Evolutionary conservation across 164 flowering plant species (phyloP).

Genomic region (Annona squamosa): DNA sequence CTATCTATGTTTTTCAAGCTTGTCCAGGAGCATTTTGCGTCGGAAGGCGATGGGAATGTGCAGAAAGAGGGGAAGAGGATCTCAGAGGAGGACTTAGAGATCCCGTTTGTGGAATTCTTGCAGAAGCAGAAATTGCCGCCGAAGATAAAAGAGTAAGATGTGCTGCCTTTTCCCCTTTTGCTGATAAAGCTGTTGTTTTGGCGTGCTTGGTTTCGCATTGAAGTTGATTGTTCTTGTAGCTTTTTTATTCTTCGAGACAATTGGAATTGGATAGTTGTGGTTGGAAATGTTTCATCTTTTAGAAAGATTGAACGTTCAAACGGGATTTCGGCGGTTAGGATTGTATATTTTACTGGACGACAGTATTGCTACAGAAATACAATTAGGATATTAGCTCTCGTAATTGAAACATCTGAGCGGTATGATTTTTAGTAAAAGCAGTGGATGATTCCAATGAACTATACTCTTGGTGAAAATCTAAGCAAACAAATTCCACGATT

Average conservation of each 20-base stretch:
- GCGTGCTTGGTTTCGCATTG: neutral
- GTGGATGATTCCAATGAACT: too few relatives aligned
- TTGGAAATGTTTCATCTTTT: neutral
- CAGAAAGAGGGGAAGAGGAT: conserved; percentile 23
- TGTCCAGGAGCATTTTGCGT: conserved; percentile 49
- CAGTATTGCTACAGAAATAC: too few relatives aligned
- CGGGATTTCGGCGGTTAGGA: neutral
- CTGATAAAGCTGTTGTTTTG: conserved; percentile 34
- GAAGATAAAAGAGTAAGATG: conserved; percentile 77
- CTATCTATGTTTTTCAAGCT: conserved; percentile 78
- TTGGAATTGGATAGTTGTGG: neutral
- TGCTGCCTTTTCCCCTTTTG: conserved; percentile 34
- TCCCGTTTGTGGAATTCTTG: conserved; percentile 68
- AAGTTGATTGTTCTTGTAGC: too few relatives aligned
- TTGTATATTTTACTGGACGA: neutral
- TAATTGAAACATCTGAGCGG: neutral
- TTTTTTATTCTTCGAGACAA: neutral
- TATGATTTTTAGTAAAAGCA: neutral
- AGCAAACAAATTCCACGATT: too few relatives aligned
- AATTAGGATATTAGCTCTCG: neutral
- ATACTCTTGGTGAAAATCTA: too few relatives aligned
- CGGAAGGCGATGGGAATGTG: conserved; percentile 9
- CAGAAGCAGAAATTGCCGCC: conserved; percentile 56
- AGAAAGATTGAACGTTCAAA: neutral
- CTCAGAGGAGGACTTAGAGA: conserved; percentile 71